Conservation (phyloP, 352 stramenopile genomes). For the Phytophthora crassamura region DNA sequence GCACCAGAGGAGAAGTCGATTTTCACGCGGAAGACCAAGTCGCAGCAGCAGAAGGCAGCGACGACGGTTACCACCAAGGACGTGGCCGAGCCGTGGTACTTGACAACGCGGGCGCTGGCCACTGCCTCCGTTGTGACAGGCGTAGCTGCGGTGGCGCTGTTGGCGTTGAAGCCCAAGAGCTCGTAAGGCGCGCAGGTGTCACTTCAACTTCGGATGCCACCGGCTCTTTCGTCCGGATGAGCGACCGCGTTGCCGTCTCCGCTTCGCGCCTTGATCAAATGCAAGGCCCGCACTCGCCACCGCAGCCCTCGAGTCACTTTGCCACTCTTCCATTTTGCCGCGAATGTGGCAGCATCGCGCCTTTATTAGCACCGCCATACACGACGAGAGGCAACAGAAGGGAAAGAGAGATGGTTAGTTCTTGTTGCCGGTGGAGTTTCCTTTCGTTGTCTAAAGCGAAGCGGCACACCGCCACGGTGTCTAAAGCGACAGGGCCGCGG, state of each 20-base stretch:
- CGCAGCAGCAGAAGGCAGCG: slow-evolving; percentile 38
- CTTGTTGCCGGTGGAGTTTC: slow-evolving; percentile 22
- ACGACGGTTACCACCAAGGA: slow-evolving; percentile 9
- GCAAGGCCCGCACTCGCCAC: slow-evolving; percentile 35
- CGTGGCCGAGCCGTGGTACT: slow-evolving; percentile 60
- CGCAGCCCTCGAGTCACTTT: slow-evolving; percentile 2
- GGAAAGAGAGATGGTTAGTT: slow-evolving; percentile 22
- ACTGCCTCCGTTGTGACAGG: slow-evolving; percentile 75
- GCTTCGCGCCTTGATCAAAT: slow-evolving; percentile 9
- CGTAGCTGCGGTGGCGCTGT: slow-evolving; percentile 64
- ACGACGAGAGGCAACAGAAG: slow-evolving; percentile 11
- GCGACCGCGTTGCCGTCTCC: slow-evolving; percentile 18
- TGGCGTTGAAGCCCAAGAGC: slow-evolving; percentile 70
- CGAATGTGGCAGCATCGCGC: not conserved
- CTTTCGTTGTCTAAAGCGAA: slow-evolving; percentile 23
- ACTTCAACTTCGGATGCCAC: slow-evolving; percentile 29
- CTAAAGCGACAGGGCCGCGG: slow-evolving; percentile 26
- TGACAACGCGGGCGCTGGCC: slow-evolving; percentile 62
- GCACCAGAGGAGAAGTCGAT: slow-evolving; percentile 56
- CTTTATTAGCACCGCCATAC: slow-evolving; percentile 17
- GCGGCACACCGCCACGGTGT: not conserved
- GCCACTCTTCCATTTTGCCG: too few species aligned
- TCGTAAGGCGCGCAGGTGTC: slow-evolving; percentile 32
- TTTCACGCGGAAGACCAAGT: slow-evolving; percentile 78
- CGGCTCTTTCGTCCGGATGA: slow-evolving; percentile 26